Conservation (phyloP, 2,329 filamentous ascomycete genomes). For the Penicillium sumatraense region DNA sequence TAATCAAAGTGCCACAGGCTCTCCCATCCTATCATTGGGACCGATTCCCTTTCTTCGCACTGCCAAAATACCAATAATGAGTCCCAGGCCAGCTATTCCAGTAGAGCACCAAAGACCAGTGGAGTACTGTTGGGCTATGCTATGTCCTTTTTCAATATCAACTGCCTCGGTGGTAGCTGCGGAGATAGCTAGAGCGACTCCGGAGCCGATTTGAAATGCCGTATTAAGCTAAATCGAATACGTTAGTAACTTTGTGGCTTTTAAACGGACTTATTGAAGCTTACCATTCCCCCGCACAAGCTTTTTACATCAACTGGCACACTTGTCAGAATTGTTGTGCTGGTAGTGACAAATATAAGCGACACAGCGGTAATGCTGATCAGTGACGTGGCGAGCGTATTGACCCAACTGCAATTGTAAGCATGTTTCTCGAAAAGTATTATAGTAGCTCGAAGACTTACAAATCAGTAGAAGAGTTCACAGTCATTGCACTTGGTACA, state of each 20-base stretch:
- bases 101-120: slow-evolving; percentile 50
- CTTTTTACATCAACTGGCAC: slow-evolving; percentile 49
- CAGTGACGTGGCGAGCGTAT: slow-evolving; percentile 45
- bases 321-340: slow-evolving; percentile 45
- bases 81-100: slow-evolving; percentile 43
- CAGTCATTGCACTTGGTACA: slow-evolving; percentile 37
- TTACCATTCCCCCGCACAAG: slow-evolving; percentile 46
- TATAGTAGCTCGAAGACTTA: slow-evolving; percentile 19
- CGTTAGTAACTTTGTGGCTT: neutral
- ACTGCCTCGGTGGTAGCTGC: slow-evolving; percentile 45
- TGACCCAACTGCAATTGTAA: slow-evolving; percentile 39
- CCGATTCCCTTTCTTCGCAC: slow-evolving; percentile 26
- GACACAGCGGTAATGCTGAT: slow-evolving; percentile 48
- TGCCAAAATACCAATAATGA: slow-evolving; percentile 26
- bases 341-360: slow-evolving; percentile 49
- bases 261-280: neutral
- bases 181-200: slow-evolving; percentile 46
- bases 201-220: slow-evolving; percentile 49
- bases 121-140: slow-evolving; percentile 40
- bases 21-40: slow-evolving; percentile 23
- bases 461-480: slow-evolving; percentile 28
- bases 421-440: neutral
- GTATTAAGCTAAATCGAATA: slow-evolving; percentile 40
- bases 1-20: slow-evolving; percentile 20
- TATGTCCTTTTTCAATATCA: slow-evolving; percentile 42